Conservation (phyloP, 371 early-diverging fungal genomes). For the Lichtheimia corymbifera region DNA sequence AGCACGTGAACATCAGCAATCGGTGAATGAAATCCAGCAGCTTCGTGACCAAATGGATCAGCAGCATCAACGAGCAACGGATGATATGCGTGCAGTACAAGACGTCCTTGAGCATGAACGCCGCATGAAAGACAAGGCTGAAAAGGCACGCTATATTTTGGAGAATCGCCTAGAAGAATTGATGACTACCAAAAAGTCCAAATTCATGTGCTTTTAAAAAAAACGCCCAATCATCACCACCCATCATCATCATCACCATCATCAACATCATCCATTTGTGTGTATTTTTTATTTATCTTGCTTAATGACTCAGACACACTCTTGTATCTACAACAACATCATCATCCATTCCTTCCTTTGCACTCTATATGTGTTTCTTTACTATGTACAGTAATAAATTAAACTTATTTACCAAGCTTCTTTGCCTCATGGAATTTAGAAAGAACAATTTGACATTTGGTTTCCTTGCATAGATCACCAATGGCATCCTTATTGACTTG, state of each 20-base stretch:
- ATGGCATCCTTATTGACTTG: slow-evolving; percentile 45
- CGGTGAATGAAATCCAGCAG: slow-evolving; percentile 34
- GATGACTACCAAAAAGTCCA: slow-evolving; percentile 43
- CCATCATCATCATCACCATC: not conserved
- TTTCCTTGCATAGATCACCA: slow-evolving; percentile 48
- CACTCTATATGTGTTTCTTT: not conserved
- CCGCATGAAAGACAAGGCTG: slow-evolving; percentile 45
- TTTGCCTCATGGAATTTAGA: slow-evolving; percentile 44
- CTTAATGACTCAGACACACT: too few relatives aligned
- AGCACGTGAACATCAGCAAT: slow-evolving; percentile 41
- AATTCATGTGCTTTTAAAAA: slow-evolving; percentile 56
- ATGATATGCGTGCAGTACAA: slow-evolving; percentile 23
- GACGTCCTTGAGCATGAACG: slow-evolving; percentile 36
- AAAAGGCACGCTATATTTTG: slow-evolving; percentile 48
- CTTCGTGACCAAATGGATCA: slow-evolving; percentile 40
- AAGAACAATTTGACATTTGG: slow-evolving; percentile 50
- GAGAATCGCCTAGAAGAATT: slow-evolving; percentile 52
- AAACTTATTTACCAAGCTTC: slow-evolving; percentile 17
- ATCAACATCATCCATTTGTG: too few relatives aligned
- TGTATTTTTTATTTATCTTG: too few relatives aligned
- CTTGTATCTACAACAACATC: too few relatives aligned
- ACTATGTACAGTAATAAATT: not conserved
- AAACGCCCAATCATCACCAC: too few relatives aligned
- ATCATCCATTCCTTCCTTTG: too few relatives aligned
- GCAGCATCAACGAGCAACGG: not conserved